A percentile compares a stretch with the other conserved stretches of the same genome.
Evolutionary conservation across 176 grass and related monocot species (phyloP).

Genomic region (Musa itinerans): DNA sequence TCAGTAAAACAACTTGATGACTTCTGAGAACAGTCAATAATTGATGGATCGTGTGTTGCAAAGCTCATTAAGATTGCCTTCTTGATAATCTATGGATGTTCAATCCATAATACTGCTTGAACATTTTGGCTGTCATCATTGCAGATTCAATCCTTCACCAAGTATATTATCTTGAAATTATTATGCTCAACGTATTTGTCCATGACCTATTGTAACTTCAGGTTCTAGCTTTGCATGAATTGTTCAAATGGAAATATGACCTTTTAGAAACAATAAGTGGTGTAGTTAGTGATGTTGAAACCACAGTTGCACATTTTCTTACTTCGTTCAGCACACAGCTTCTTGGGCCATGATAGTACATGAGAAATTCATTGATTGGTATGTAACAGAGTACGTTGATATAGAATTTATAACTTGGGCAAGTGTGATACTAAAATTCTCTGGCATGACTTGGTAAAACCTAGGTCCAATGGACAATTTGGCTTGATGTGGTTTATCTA

Average conservation of each 20-base stretch:
- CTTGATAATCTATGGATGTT: too few relatives aligned
- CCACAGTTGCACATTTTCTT: background rate
- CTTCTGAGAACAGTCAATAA: background rate
- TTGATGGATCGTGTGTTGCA: too few relatives aligned
- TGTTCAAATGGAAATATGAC: background rate
- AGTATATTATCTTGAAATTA: background rate
- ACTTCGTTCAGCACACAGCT: too few relatives aligned
- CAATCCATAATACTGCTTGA: too few relatives aligned
- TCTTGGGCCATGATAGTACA: background rate
- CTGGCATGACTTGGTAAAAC: background rate
- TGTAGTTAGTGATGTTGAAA: background rate
- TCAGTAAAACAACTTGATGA: background rate
- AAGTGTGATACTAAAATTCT: background rate
- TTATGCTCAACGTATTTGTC: background rate
- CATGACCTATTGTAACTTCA: background rate
- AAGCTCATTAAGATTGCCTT: too few relatives aligned
- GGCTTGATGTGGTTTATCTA: too few relatives aligned
- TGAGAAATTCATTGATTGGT: background rate
- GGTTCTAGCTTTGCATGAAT: conserved; percentile 5
- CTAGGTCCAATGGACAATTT: too few relatives aligned
- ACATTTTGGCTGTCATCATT: too few relatives aligned
- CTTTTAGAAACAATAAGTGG: background rate
- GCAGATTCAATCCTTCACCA: too few relatives aligned
- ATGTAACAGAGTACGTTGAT: background rate
- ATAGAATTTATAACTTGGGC: background rate